These are phyloP conservation scores for Orbilia quercus DNA, from an alignment of 2,329 filamentous ascomycete genomes.

Conservation along the genomic window DNA sequence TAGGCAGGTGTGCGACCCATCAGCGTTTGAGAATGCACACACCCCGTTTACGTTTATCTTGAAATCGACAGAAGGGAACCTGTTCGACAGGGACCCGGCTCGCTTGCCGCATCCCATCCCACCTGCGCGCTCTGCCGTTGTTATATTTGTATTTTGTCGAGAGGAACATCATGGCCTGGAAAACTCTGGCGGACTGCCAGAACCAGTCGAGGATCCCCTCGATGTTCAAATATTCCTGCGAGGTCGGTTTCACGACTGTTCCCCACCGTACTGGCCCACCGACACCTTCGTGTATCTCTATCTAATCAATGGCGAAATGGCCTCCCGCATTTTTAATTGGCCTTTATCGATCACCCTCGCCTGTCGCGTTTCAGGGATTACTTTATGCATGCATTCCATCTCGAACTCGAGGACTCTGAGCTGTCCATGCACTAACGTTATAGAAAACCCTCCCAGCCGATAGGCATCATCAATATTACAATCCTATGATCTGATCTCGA, in stretches of 20 bases:
- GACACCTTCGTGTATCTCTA: slow-evolving; percentile 22
- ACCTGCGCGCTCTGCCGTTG: slow-evolving; percentile 4
- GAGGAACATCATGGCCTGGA: not conserved
- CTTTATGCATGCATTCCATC: not conserved
- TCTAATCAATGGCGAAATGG: slow-evolving; percentile 46
- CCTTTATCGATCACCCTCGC: slow-evolving; percentile 38
- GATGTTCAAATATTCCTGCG: slow-evolving; percentile 16
- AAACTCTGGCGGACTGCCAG: slow-evolving; percentile 48
- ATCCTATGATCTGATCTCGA: slow-evolving; percentile 24
- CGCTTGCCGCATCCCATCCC: not conserved
- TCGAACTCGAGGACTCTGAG: too few species aligned
- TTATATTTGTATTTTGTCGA: slow-evolving; percentile 15
- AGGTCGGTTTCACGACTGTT: slow-evolving; percentile 44
- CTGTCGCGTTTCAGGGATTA: slow-evolving; percentile 36
- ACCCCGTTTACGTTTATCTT: slow-evolving; percentile 33
- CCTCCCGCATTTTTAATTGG: slow-evolving; percentile 19
- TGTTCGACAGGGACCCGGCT: not conserved
- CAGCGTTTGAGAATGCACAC: slow-evolving; percentile 43
- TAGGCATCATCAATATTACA: slow-evolving; percentile 35
- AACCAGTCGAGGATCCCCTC: slow-evolving; percentile 39
- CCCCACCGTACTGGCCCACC: slow-evolving; percentile 6
- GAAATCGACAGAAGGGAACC: not conserved
- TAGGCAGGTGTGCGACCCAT: slow-evolving; percentile 51
- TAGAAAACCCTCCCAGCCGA: not conserved
- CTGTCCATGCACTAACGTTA: too few species aligned